Base-by-base conservation (phyloP, 108 stramenopile species). In the Fragilariopsis cylindrus region DNA sequence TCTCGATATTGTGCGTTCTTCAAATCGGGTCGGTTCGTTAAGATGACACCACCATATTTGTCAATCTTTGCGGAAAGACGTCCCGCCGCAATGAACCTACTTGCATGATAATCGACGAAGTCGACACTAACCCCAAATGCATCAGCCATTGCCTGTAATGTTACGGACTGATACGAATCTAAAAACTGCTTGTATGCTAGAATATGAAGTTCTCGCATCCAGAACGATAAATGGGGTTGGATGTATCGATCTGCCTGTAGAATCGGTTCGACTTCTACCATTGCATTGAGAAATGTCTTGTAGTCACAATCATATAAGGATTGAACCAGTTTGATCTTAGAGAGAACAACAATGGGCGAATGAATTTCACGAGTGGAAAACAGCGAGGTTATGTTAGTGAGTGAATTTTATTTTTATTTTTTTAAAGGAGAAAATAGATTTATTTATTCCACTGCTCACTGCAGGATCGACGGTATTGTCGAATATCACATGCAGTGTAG, bases 51-150 rank as follows among this genome's bases (percentile, higher is more conserved):
- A n/a, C 92, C 96, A 62, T 95, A 96, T 82, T 97, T 98, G 80
- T 99, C 98, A 80, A 99, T 98, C 84, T 98, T 98, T 62, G 98
- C 99, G 60, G 90, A 90, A 41, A 99, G 81, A 18, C 98, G 86
- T 8, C 95, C 92, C 3, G 97, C 93, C 15, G 97, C 96, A 78
- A 99, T 98, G 85, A 98, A 99, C 46, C 96, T 90, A 80, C 96
- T 93, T 21, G 98, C 92, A 77, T 98, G 97, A 55, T 82, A 66
- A 81, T 99, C 99, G 60, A 99, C 81, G 78, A 97, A 98, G 43
- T 87, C 89, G 49, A 73, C 74, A 8, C 84, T 79, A 7, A 99
- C 95, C 54, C 99, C 99, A 88, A 99, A 98, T 19, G 94, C 84
- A 52, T 77, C 65, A 5, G 99, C 97, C 98, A 99, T 98, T 71